These are phyloP conservation scores for Penicillium daleae DNA, from an alignment of 495 filamentous ascomycete genomes.

Conservation along the genomic window DNA sequence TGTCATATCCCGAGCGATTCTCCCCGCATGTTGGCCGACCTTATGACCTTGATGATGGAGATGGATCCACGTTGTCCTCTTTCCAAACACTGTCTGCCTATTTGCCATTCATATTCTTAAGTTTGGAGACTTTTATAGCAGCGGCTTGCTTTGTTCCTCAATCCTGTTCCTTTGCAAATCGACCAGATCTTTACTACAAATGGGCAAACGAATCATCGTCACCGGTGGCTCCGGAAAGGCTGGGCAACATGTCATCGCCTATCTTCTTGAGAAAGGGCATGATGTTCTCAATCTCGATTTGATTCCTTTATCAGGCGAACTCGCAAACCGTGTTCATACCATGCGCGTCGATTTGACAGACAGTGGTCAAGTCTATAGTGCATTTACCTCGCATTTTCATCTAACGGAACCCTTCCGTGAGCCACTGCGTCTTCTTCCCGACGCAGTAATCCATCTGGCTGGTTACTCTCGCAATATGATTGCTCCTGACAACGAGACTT, in stretches of 20 bases:
- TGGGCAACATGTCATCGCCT: constrained; percentile 58
- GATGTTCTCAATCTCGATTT: constrained; percentile 63
- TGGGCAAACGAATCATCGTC: constrained; percentile 55
- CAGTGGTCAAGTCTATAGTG: constrained; percentile 62
- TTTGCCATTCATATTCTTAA: background rate
- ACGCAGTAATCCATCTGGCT: constrained; percentile 65
- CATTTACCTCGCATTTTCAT: constrained; percentile 59
- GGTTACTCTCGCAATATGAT: constrained; percentile 64
- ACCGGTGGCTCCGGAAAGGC: constrained; percentile 64
- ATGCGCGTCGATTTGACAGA: constrained; percentile 61
- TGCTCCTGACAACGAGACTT: constrained; percentile 63
- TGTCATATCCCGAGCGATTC: constrained; percentile 6
- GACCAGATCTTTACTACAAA: constrained; percentile 19
- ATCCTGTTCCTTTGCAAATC: constrained; percentile 8
- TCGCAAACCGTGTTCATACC: constrained; percentile 54
- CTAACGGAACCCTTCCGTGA: constrained; percentile 51
- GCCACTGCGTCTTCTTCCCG: constrained; percentile 45
- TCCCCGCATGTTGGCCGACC: background rate
- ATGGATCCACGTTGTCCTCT: constrained; percentile 4
- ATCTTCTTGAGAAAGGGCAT: constrained; percentile 56
- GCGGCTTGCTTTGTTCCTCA: background rate
- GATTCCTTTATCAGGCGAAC: constrained; percentile 40
- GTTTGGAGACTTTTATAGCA: background rate
- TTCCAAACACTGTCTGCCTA: background rate
- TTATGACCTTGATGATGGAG: background rate